These are phyloP conservation scores for Tilletiaria anomala DNA, from an alignment of 1,284 basidiomycete genomes.

Conservation along the genomic window DNA sequence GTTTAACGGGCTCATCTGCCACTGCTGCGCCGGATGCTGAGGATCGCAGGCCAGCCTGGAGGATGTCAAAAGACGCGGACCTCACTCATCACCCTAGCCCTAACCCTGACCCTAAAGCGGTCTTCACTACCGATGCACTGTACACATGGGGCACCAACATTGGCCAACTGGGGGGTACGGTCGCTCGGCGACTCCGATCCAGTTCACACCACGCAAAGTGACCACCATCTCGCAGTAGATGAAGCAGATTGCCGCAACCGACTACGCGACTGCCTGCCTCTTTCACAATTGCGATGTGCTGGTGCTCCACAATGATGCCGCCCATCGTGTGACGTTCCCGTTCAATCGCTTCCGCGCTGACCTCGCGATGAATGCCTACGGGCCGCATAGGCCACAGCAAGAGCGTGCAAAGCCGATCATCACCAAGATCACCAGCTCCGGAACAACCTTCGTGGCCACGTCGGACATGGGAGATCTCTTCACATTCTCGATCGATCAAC, in stretches of 20 bases:
- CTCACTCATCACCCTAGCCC: conserved; percentile 71
- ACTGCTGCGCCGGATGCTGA: too few species aligned
- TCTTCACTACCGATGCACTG: conserved; percentile 68
- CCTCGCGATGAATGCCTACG: too few species aligned
- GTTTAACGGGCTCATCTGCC: too few species aligned
- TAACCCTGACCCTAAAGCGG: too few species aligned
- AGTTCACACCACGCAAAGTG: conserved; percentile 66
- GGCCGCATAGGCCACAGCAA: too few species aligned
- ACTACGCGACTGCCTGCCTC: conserved; percentile 67
- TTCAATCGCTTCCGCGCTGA: conserved; percentile 39
- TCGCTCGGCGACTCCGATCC: conserved; percentile 53
- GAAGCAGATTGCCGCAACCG: conserved; percentile 43
- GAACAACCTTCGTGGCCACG: conserved; percentile 69
- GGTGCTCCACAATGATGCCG: conserved; percentile 61
- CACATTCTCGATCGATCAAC: conserved; percentile 51
- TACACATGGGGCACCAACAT: conserved; percentile 93
- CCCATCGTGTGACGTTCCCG: conserved; percentile 53
- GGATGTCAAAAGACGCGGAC: conserved; percentile 62
- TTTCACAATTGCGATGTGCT: conserved; percentile 62
- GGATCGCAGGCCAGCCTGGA: too few species aligned
- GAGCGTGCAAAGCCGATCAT: conserved; percentile 54
- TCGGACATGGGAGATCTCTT: conserved; percentile 82
- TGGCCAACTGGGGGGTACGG: conserved; percentile 68
- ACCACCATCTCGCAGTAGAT: conserved; percentile 44
- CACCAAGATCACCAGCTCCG: conserved; percentile 62